Percentiles rank a stretch among this genome's conserved stretches.
Evolutionary conservation across 2,329 filamentous ascomycete species (phyloP).

Genomic region (Claviceps quebecensis): DNA sequence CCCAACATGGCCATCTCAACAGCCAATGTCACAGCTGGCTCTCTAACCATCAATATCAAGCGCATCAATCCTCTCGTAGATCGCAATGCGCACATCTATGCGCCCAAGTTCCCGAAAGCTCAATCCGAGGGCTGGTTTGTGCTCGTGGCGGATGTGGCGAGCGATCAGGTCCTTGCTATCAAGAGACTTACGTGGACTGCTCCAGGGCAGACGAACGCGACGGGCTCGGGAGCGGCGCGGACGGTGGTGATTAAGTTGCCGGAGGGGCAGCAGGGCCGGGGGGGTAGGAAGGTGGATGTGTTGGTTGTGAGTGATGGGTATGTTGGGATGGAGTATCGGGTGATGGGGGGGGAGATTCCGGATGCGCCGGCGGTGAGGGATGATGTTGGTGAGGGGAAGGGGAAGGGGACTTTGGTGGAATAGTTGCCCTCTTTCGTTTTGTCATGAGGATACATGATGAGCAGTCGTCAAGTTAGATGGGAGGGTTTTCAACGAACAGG

Average conservation of each 20-base stretch:
- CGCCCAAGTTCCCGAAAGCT: slow-evolving; percentile 82
- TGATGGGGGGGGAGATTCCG: slow-evolving; percentile 38
- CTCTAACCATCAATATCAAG: slow-evolving; percentile 48
- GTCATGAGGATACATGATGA: too few species aligned
- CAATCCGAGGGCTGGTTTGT: slow-evolving; percentile 93
- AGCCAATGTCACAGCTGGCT: slow-evolving; percentile 44
- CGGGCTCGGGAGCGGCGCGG: slow-evolving; percentile 33
- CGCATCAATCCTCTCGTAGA: slow-evolving; percentile 54
- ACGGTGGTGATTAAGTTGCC: slow-evolving; percentile 42
- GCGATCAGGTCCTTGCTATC: slow-evolving; percentile 69
- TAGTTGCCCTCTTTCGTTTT: neutral
- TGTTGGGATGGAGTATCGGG: slow-evolving; percentile 50
- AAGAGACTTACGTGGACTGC: slow-evolving; percentile 68
- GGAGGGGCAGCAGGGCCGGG: slow-evolving; percentile 20
- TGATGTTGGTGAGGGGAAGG: slow-evolving; percentile 25
- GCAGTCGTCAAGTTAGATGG: too few species aligned
- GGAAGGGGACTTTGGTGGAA: neutral
- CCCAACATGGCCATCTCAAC: slow-evolving; percentile 55
- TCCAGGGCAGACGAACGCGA: slow-evolving; percentile 28
- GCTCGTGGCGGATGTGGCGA: slow-evolving; percentile 51
- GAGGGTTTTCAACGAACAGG: too few species aligned
- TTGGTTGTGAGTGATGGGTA: slow-evolving; percentile 78
- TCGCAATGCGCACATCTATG: slow-evolving; percentile 62
- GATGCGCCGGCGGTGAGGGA: slow-evolving; percentile 33
- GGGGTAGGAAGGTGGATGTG: slow-evolving; percentile 53